Percentiles rank a stretch among this genome's conserved stretches.
Conservation (phyloP, 2,329 filamentous ascomycete species). For the Botryosphaeria dothidea region DNA sequence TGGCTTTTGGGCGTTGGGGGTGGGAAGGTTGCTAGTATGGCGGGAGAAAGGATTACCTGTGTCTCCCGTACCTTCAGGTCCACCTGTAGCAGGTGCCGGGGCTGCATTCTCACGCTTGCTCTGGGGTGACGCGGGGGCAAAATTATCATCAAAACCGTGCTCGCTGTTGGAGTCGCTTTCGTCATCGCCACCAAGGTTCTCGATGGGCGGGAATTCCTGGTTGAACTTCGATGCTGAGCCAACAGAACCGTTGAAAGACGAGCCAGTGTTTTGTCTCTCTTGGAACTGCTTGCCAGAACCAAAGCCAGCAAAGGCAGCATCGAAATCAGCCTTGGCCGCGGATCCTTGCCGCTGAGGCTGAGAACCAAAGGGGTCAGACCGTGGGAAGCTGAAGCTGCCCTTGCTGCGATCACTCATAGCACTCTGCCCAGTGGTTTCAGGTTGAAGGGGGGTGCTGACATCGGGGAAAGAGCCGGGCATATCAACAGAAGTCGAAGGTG, state of each 20-base stretch:
- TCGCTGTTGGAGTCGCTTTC: slow-evolving; percentile 74
- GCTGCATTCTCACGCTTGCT: slow-evolving; percentile 34
- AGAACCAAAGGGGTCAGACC: slow-evolving; percentile 43
- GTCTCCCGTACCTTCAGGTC: slow-evolving; percentile 14
- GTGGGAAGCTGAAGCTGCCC: slow-evolving; percentile 45
- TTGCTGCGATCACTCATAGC: slow-evolving; percentile 49
- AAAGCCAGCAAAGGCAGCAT: slow-evolving; percentile 81
- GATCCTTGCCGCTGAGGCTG: slow-evolving; percentile 33
- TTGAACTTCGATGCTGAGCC: slow-evolving; percentile 55
- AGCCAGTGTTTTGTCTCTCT: slow-evolving; percentile 39
- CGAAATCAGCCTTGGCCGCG: slow-evolving; percentile 74
- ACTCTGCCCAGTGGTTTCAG: slow-evolving; percentile 51
- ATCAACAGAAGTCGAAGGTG: slow-evolving; percentile 27
- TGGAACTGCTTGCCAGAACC: slow-evolving; percentile 53
- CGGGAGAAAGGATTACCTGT: slow-evolving; percentile 30
- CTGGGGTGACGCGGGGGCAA: slow-evolving; percentile 63
- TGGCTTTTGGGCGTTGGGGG: slow-evolving; percentile 57
- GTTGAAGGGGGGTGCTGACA: slow-evolving; percentile 45
- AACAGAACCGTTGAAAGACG: slow-evolving; percentile 32
- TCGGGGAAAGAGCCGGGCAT: slow-evolving; percentile 53
- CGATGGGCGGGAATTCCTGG: slow-evolving; percentile 89
- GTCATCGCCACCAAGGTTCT: slow-evolving; percentile 78
- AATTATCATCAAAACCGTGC: slow-evolving; percentile 87
- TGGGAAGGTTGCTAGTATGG: slow-evolving; percentile 48
- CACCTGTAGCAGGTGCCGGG: slow-evolving; percentile 26